phyloP scores from a whole-genome alignment of 805 yeast genomes.

The Candida maesae region DNA sequence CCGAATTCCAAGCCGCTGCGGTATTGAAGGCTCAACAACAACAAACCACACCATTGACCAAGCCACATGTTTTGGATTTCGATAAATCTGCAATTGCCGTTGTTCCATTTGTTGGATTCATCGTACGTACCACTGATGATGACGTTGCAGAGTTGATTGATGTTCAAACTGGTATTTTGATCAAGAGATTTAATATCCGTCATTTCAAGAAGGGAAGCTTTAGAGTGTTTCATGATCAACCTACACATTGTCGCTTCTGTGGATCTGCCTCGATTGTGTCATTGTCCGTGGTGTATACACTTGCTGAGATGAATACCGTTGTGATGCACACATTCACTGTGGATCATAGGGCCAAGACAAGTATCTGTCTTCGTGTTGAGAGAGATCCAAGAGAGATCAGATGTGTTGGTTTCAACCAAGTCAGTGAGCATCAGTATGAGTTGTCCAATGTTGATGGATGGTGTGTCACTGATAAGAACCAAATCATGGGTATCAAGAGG shows the following conservation, averaged over 20 bases:
- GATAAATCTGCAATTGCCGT: slow-evolving; percentile 40
- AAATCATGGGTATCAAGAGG: slow-evolving; percentile 53
- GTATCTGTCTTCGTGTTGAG: slow-evolving; percentile 83
- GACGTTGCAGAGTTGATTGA: slow-evolving; percentile 65
- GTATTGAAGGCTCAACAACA: not conserved
- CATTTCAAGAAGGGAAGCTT: slow-evolving; percentile 53
- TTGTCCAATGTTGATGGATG: slow-evolving; percentile 66
- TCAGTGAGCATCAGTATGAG: slow-evolving; percentile 67
- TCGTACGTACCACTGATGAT: slow-evolving; percentile 55
- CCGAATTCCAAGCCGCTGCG: not conserved
- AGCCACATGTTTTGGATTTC: slow-evolving; percentile 12
- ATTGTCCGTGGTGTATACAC: slow-evolving; percentile 69
- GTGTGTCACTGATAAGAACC: slow-evolving; percentile 75
- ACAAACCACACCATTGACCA: not conserved
- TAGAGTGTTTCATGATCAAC: slow-evolving; percentile 74
- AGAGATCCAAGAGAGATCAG: slow-evolving; percentile 91
- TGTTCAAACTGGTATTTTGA: slow-evolving; percentile 70
- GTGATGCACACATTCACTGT: slow-evolving; percentile 71
- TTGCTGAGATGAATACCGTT: slow-evolving; percentile 48
- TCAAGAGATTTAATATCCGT: slow-evolving; percentile 59
- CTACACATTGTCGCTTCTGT: slow-evolving; percentile 86
- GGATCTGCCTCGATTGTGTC: slow-evolving; percentile 81
- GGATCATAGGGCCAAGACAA: slow-evolving; percentile 71
- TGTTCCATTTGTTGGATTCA: slow-evolving; percentile 72
- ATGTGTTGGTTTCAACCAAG: slow-evolving; percentile 80